Percentiles rank a stretch among this genome's conserved stretches.
phyloP scores from a whole-genome alignment of 2,329 filamentous ascomycete genomes.

The Ceratocystiopsis minuta region DNA sequence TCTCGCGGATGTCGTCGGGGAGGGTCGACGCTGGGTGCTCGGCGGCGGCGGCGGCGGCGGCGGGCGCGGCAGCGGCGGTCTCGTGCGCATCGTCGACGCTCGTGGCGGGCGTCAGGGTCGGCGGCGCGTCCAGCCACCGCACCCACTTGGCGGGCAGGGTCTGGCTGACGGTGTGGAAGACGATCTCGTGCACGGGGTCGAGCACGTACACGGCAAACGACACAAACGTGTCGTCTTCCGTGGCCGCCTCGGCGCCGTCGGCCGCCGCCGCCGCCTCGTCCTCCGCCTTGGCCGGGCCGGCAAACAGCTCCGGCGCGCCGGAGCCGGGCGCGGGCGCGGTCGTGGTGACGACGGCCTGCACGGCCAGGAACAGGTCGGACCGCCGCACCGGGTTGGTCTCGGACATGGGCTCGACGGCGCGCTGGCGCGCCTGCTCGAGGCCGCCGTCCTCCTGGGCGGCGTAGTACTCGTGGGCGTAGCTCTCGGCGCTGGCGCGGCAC shows the following conservation, averaged over 20 bases:
- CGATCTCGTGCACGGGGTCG: slow-evolving; percentile 82
- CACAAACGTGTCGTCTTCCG: slow-evolving; percentile 42
- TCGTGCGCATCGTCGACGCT: slow-evolving; percentile 13
- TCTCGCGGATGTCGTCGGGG: slow-evolving; percentile 73
- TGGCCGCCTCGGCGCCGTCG: slow-evolving; percentile 63
- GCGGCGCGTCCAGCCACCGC: slow-evolving; percentile 70
- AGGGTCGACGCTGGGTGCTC: slow-evolving; percentile 19
- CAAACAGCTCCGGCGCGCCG: slow-evolving; percentile 39
- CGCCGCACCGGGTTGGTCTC: slow-evolving; percentile 80
- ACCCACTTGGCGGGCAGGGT: slow-evolving; percentile 71
- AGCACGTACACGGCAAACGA: slow-evolving; percentile 63
- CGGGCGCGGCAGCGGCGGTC: slow-evolving; percentile 12
- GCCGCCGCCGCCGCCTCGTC: slow-evolving; percentile 75
- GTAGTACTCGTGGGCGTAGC: slow-evolving; percentile 75
- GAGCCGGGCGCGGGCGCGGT: not conserved
- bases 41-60: not conserved
- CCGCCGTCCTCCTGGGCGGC: slow-evolving; percentile 50
- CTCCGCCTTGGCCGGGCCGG: slow-evolving; percentile 26
- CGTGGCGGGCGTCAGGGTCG: slow-evolving; percentile 33
- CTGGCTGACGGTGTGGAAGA: slow-evolving; percentile 71
- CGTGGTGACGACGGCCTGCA: slow-evolving; percentile 56
- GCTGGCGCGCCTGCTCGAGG: slow-evolving; percentile 59
- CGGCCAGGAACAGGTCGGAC: slow-evolving; percentile 87
- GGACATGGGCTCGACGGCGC: slow-evolving; percentile 60
- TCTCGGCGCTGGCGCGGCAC: slow-evolving; percentile 73